A percentile compares a stretch with the other conserved stretches of the same genome.
Evolutionary conservation across 257 asterid genomes (phyloP).

Genomic region (Coffea canephora): DNA sequence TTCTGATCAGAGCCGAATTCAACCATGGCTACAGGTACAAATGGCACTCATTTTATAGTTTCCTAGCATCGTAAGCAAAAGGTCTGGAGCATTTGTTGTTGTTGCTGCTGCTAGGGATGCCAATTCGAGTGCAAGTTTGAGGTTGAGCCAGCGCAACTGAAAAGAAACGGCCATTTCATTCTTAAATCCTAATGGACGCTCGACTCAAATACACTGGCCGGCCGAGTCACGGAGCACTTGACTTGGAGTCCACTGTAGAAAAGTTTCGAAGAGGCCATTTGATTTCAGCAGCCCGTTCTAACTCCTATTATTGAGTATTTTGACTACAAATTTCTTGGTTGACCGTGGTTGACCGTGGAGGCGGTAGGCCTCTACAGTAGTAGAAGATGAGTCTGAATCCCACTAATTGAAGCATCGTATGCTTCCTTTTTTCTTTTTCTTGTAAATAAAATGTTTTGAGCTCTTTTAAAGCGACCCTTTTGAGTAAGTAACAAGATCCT

Average conservation of each 20-base stretch:
- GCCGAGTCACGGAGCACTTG: constrained; percentile 42
- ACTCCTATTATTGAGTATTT: background rate
- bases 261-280: background rate
- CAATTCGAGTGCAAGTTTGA: background rate
- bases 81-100: background rate
- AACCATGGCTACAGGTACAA: background rate
- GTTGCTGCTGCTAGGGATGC: background rate
- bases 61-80: background rate
- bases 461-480: constrained; percentile 29
- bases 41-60: background rate
- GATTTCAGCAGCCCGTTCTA: background rate
- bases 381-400: constrained; percentile 46
- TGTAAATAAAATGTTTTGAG: constrained; percentile 11
- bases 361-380: constrained; percentile 19
- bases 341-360: constrained; percentile 3
- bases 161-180: background rate
- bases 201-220: constrained; percentile 21
- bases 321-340: background rate
- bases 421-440: constrained; percentile 21
- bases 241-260: background rate
- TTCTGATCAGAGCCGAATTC: background rate
- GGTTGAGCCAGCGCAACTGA: background rate
- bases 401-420: constrained; percentile 41
- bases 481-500: constrained; percentile 25
- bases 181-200: constrained; percentile 20